A percentile compares a stretch with the other conserved stretches of the same genome.
These are phyloP conservation scores for Rhodotorula graminis DNA, from an alignment of 768 basidiomycete genomes.

Conservation along the genomic window DNA sequence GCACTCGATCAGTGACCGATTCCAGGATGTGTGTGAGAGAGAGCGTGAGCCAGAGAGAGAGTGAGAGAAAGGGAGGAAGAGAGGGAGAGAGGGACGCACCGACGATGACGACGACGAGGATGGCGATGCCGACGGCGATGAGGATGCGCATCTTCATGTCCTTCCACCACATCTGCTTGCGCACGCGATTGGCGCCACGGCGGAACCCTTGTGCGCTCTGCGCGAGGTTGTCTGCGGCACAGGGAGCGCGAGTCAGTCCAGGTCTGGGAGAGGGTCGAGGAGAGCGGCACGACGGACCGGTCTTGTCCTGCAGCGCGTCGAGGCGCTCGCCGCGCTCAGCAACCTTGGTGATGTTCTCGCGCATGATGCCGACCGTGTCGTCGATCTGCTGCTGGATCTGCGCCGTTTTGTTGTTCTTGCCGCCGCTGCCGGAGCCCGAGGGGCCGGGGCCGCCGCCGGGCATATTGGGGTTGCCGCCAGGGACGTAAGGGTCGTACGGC, in stretches of 20 bases:
- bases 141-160: slow-evolving; percentile 86
- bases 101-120: slow-evolving; percentile 92
- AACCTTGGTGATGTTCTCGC: slow-evolving; percentile 93
- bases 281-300: slow-evolving; percentile 58
- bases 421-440: slow-evolving; percentile 34
- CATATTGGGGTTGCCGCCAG: slow-evolving; percentile 60
- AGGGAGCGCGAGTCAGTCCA: neutral
- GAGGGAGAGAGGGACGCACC: slow-evolving; percentile 44
- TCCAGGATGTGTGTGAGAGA: too few relatives aligned
- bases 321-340: slow-evolving; percentile 91
- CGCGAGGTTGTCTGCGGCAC: slow-evolving; percentile 75
- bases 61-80: neutral
- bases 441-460: slow-evolving; percentile 52
- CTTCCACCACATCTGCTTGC: slow-evolving; percentile 66
- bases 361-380: slow-evolving; percentile 94
- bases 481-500: slow-evolving; percentile 97
- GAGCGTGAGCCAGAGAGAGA: too few relatives aligned
- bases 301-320: slow-evolving; percentile 95
- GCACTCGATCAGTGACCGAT: too few relatives aligned
- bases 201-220: slow-evolving; percentile 99
- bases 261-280: too few relatives aligned
- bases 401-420: slow-evolving; percentile 72
- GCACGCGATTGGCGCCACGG: slow-evolving; percentile 90
- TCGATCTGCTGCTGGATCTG: slow-evolving; percentile 92
- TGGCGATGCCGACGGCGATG: slow-evolving; percentile 79